Conservation (phyloP, 1,284 basidiomycete species). For the Tylopilus sp. region DNA sequence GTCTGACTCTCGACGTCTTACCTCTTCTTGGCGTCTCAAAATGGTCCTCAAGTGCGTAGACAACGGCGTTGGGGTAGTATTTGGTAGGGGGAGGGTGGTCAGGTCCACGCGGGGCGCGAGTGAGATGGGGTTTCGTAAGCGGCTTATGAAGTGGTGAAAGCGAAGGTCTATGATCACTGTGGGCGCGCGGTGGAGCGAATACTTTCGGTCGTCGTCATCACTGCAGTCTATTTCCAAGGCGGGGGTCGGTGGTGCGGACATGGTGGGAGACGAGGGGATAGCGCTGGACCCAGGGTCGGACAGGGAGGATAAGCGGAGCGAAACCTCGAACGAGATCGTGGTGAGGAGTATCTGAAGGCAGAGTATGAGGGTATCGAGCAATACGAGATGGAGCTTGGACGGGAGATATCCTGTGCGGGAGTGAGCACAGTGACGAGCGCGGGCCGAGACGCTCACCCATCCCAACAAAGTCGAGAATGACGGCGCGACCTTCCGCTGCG, state of each 20-base stretch:
- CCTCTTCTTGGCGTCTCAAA: constrained; percentile 43
- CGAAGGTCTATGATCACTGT: constrained; percentile 59
- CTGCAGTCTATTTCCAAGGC: constrained; percentile 24
- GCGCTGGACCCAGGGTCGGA: constrained; percentile 26
- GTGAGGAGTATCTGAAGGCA: constrained; percentile 58
- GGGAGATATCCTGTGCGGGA: constrained; percentile 49
- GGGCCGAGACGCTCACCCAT: constrained; percentile 47
- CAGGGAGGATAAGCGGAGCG: constrained; percentile 33
- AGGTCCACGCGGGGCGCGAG: constrained; percentile 32
- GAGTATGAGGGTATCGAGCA: constrained; percentile 62
- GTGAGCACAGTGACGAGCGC: constrained; percentile 11
- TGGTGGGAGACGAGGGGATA: constrained; percentile 23
- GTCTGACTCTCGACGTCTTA: constrained; percentile 32
- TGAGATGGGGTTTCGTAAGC: constrained; percentile 50
- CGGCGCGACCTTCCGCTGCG: constrained; percentile 47
- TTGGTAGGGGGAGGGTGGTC: constrained; percentile 54
- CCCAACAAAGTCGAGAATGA: constrained; percentile 73
- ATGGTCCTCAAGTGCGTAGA: constrained; percentile 49
- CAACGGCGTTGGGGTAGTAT: constrained; percentile 51
- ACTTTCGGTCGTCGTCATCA: constrained; percentile 22
- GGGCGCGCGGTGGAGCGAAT: constrained; percentile 25
- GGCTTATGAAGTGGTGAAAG: constrained; percentile 46
- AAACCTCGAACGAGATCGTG: constrained; percentile 62
- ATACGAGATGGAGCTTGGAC: constrained; percentile 56
- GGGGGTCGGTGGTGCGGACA: constrained; percentile 20